Evolutionary conservation across 768 basidiomycete species (phyloP).

Genomic region (Mycena belliarum): DNA sequence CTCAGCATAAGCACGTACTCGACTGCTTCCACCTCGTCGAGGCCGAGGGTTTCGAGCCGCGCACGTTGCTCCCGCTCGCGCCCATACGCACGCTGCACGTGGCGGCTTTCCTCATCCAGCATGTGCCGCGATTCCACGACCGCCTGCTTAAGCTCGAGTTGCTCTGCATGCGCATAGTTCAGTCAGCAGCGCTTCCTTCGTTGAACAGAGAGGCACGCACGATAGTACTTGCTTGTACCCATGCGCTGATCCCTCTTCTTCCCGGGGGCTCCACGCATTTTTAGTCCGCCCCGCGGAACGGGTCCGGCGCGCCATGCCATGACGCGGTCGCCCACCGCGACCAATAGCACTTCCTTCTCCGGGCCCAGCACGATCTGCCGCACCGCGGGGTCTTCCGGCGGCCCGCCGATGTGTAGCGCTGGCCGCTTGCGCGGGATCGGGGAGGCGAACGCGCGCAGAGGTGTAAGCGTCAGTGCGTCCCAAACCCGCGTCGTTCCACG

Average conservation of each 20-base stretch:
- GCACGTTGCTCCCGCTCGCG: constrained; percentile 60
- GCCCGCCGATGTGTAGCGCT: constrained; percentile 24
- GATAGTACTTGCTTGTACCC: constrained; percentile 41
- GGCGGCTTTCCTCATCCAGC: constrained; percentile 50
- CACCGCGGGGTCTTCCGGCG: constrained; percentile 40
- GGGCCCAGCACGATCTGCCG: constrained; percentile 57
- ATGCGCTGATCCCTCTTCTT: constrained; percentile 38
- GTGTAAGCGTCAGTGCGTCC: constrained; percentile 65
- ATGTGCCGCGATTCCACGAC: constrained; percentile 60
- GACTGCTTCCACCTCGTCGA: constrained; percentile 73
- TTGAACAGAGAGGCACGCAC: constrained; percentile 34
- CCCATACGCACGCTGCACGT: constrained; percentile 38
- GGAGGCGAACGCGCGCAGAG: constrained; percentile 54
- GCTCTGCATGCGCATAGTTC: constrained; percentile 48
- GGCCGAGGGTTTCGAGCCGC: constrained; percentile 61
- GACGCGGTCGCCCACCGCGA: constrained; percentile 59
- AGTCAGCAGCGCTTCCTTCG: constrained; percentile 1
- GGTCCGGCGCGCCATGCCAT: constrained; percentile 69
- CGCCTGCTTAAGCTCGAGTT: constrained; percentile 61
- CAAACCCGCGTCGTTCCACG: constrained; percentile 60
- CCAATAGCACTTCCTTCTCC: constrained; percentile 56
- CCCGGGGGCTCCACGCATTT: constrained; percentile 26
- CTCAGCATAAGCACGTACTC: constrained; percentile 86
- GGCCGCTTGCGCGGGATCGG: constrained; percentile 43
- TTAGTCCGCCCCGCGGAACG: constrained; percentile 36